Evolutionary conservation across 2,329 filamentous ascomycete species (phyloP).

Genomic region (Zasmidium angulare): DNA sequence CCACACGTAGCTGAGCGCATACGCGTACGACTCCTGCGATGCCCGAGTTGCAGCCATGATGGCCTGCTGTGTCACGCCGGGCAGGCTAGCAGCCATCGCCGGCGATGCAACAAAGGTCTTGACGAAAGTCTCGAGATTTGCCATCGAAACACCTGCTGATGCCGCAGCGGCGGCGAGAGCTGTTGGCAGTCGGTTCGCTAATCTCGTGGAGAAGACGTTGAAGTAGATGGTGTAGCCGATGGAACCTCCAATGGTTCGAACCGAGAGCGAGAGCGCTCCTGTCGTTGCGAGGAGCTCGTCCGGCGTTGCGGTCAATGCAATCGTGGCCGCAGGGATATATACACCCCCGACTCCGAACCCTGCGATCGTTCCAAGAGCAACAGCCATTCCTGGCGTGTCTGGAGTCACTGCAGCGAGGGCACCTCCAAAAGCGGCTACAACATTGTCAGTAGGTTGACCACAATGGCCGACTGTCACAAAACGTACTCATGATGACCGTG

Average conservation of each 20-base stretch:
- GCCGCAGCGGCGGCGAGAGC: slow-evolving; percentile 49
- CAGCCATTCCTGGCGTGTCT: slow-evolving; percentile 19
- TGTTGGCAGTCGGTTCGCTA: slow-evolving; percentile 49
- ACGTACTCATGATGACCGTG: slow-evolving; percentile 58
- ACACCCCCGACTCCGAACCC: slow-evolving; percentile 65
- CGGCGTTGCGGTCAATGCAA: slow-evolving; percentile 59
- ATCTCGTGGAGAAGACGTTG: slow-evolving; percentile 51
- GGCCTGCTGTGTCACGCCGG: slow-evolving; percentile 13
- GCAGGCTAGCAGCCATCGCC: neutral
- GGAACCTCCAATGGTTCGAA: slow-evolving; percentile 65
- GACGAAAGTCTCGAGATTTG: slow-evolving; percentile 10
- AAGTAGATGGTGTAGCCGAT: slow-evolving; percentile 40
- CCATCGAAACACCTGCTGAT: slow-evolving; percentile 11
- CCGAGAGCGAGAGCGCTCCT: slow-evolving; percentile 64
- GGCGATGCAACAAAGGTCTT: slow-evolving; percentile 10
- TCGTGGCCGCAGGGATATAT: slow-evolving; percentile 64
- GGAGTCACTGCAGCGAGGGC: slow-evolving; percentile 24
- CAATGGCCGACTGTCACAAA: neutral
- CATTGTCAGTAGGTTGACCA: neutral
- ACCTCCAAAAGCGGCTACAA: slow-evolving; percentile 47
- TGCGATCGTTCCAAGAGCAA: slow-evolving; percentile 57
- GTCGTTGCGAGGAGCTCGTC: slow-evolving; percentile 68
- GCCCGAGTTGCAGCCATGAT: slow-evolving; percentile 10
- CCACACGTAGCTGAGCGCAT: slow-evolving; percentile 20
- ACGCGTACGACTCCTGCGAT: slow-evolving; percentile 9